Evolutionary conservation across 495 filamentous ascomycete genomes (phyloP).

Genomic region (Aspergillus campestris): DNA sequence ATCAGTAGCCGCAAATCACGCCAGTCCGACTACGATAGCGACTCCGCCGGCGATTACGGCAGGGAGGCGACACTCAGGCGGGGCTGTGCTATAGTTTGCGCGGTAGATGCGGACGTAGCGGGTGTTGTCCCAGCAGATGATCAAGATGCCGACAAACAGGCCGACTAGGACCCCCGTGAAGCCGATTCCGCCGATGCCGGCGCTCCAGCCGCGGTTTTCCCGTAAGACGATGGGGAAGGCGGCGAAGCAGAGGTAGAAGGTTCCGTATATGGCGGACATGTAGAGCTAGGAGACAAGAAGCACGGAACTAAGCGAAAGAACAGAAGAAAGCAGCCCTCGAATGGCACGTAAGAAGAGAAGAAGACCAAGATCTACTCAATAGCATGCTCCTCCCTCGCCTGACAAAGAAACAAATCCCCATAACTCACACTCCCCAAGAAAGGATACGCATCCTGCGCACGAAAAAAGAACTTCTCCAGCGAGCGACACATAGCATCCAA

Average conservation of each 20-base stretch:
- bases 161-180: conserved; percentile 63
- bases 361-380: neutral
- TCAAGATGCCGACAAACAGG: conserved; percentile 47
- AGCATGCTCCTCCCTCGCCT: neutral
- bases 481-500: too few species aligned
- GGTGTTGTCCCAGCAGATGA: conserved; percentile 25
- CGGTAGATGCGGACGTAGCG: conserved; percentile 9
- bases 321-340: too few species aligned
- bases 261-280: conserved; percentile 52
- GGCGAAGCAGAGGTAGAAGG: conserved; percentile 65
- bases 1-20: too few species aligned
- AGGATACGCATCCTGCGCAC: too few species aligned
- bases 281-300: too few species aligned
- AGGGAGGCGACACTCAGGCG: neutral
- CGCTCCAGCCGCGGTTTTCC: conserved; percentile 54
- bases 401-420: too few species aligned
- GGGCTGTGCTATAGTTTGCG: neutral
- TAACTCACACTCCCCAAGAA: too few species aligned
- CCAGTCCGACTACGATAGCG: too few species aligned
- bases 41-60: neutral
- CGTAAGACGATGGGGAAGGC: conserved; percentile 60
- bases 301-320: too few species aligned
- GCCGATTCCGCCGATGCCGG: conserved; percentile 52
- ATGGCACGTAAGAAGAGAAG: too few species aligned
- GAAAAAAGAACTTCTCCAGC: too few species aligned